Evolutionary conservation across 495 filamentous ascomycete species (phyloP), one percentile per base, ranked within the genome.

Genomic region (Xylaria intraflava): DNA sequence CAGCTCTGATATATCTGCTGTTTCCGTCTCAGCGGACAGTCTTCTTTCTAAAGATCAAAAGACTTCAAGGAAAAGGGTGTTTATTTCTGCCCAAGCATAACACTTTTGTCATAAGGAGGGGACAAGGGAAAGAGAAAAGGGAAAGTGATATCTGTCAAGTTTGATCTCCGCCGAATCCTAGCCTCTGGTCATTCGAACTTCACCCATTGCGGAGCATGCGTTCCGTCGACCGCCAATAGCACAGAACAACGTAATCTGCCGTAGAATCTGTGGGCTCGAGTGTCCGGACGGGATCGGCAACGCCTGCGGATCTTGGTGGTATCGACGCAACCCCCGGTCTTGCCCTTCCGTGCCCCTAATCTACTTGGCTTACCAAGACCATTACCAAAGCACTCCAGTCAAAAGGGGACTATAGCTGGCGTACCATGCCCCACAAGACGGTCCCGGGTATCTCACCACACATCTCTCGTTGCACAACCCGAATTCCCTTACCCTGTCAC

Each of bases 381-480:
- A 45, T 54, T 50, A 16, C 46, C 33, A 57, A 59, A 17, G 30
- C 49, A 43, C 42, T 29, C 20, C 55, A 57, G 33, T 63, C 61
- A 55, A 63, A 64, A 63, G 38, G n/a, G 63, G 46, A 50, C 45
- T 30, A 24, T 53, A 55, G 41, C 56, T 51, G 48, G 56, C 53
- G 49, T 66, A n/a, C 22, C 51, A 44, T 49, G 63, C 64, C 54
- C 63, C 58, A 65, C 63, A 58, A 64, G 57, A 59, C 60, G 63
- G 58, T 44, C 39, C 27, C 45, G 46, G 44, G 20, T 50, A 53
- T 58, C 58, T 58, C 55, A 46, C 53, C 50, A 58, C 49, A 49
- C 48, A 50, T 52, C 49, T 26, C 50, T 55, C 43, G 63, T 65
- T 53, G 22, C 46, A 61, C 60, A 55, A 57, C 19, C 54, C 42